phyloP scores from a whole-genome alignment of 768 basidiomycete genomes.

The Austroboletus festivus region DNA sequence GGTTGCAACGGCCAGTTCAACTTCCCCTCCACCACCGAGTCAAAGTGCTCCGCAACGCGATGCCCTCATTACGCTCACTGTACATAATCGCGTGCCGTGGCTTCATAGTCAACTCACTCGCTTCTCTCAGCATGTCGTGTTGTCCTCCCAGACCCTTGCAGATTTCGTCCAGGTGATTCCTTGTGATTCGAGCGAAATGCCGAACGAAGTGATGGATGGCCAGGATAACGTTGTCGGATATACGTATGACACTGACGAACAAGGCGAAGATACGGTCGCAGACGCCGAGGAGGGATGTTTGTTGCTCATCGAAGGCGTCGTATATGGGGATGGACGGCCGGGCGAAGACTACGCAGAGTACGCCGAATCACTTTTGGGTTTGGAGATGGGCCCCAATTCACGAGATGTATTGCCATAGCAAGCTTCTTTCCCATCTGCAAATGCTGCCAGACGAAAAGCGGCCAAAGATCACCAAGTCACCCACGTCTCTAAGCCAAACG shows the following conservation, averaged over 20 bases:
- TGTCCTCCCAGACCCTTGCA: slow-evolving; percentile 70
- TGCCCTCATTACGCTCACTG: slow-evolving; percentile 55
- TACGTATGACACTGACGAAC: slow-evolving; percentile 16
- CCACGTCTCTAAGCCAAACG: slow-evolving; percentile 46
- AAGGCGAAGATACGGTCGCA: not conserved
- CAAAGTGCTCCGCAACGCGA: slow-evolving; percentile 22
- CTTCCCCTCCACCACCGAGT: not conserved
- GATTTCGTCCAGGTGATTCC: slow-evolving; percentile 59
- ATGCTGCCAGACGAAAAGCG: slow-evolving; percentile 32
- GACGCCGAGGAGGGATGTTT: slow-evolving; percentile 38
- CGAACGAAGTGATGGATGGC: slow-evolving; percentile 37
- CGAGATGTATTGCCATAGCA: slow-evolving; percentile 33
- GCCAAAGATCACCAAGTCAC: slow-evolving; percentile 35
- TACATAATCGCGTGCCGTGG: slow-evolving; percentile 62
- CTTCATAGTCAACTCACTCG: slow-evolving; percentile 56
- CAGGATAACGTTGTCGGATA: slow-evolving; percentile 35
- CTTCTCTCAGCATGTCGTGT: slow-evolving; percentile 62
- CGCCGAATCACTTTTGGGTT: slow-evolving; percentile 18
- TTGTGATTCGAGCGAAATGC: slow-evolving; percentile 57
- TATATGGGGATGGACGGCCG: slow-evolving; percentile 52
- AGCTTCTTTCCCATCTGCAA: slow-evolving; percentile 41
- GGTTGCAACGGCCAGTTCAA: not conserved
- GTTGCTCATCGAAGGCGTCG: slow-evolving; percentile 58
- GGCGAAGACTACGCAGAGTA: slow-evolving; percentile 58
- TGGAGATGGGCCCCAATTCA: not conserved